Evolutionary conservation across 2,329 filamentous ascomycete genomes (phyloP), one percentile per base, ranked within the genome.

Genomic region (Mycosphaerella sp.): DNA sequence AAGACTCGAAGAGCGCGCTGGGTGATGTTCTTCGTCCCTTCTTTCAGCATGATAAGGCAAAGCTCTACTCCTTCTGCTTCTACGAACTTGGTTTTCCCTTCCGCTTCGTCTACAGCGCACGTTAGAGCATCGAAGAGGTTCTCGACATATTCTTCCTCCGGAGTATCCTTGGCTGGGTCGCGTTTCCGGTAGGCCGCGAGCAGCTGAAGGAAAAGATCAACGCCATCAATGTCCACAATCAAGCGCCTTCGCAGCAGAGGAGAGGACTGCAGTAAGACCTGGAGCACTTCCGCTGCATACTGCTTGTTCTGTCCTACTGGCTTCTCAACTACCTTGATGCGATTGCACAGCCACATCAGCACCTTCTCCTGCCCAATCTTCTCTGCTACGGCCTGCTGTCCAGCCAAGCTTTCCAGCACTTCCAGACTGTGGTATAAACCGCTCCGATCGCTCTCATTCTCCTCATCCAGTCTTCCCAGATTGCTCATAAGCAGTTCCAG

Each of bases 131-230:
- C 91, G 69, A 98, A 98, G 0, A 96, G 68, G 61, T 98, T 95
- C 71, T 95, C 89, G 67, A 95, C 87, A 68, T 88, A 96, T 73
- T 98, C 93, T 67, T 95, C 91, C 70, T 97, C 93, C 48, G 93
- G 85, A 32, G 85, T 84, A 55, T 90, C 89, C 66, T 87, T 92
- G 46, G 84, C 80, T 0, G 93, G 93, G 66, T 98, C 91, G 46
- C 84, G 81, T 73, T 86, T 87, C 53, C 93, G 84, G 72, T 97
- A 98, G 1, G 84, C 76, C 1, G 91, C 88, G 0, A 95, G 80
- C 0, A 95, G 78, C 71, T 95, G 89, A 11, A 98, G 82, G 62
- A 95, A 76, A 2, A 79, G 70, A 64, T 98, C 92, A 6, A 93
- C 78, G 0, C 87, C 86, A 57, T 95, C 84, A 11, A 69, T 55